Evolutionary conservation across 345 rosid species (phyloP).

Genomic region (Abelmoschus esculentus): DNA sequence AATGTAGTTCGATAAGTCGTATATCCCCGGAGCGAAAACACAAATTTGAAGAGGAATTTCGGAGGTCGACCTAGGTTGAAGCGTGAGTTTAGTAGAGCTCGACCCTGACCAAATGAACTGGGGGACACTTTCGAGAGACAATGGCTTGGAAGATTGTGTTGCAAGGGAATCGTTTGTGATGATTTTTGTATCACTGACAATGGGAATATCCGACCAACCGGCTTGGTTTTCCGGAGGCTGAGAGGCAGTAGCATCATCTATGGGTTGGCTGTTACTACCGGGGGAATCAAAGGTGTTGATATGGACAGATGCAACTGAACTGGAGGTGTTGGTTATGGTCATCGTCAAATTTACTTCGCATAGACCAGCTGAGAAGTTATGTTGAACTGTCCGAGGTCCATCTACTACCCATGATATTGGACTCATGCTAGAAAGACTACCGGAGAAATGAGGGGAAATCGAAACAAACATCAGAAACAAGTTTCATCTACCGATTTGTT

Average conservation of each 20-base stretch:
- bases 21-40: slow-evolving; percentile 67
- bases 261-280: slow-evolving; percentile 16
- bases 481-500: not conserved
- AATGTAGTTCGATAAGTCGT: slow-evolving; percentile 65
- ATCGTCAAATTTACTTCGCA: slow-evolving; percentile 55
- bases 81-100: slow-evolving; percentile 47
- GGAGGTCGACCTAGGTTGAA: slow-evolving; percentile 50
- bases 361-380: slow-evolving; percentile 53
- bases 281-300: slow-evolving; percentile 40
- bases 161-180: slow-evolving; percentile 36
- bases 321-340: slow-evolving; percentile 67
- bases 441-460: not conserved
- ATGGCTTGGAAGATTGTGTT: slow-evolving; percentile 22
- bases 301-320: slow-evolving; percentile 34
- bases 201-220: slow-evolving; percentile 58
- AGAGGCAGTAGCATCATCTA: slow-evolving; percentile 14
- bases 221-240: slow-evolving; percentile 34
- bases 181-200: slow-evolving; percentile 46
- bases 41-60: slow-evolving; percentile 65
- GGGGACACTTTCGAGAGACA: slow-evolving; percentile 44
- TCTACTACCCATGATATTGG: slow-evolving; percentile 70
- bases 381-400: slow-evolving; percentile 51
- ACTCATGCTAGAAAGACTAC: slow-evolving; percentile 52
- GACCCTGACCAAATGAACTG: slow-evolving; percentile 81
- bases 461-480: slow-evolving; percentile 10